Percentiles rank a stretch among this genome's conserved stretches.
Evolutionary conservation across 73 alveolate genomes (phyloP).

Genomic region (Paramecium caudatum): DNA sequence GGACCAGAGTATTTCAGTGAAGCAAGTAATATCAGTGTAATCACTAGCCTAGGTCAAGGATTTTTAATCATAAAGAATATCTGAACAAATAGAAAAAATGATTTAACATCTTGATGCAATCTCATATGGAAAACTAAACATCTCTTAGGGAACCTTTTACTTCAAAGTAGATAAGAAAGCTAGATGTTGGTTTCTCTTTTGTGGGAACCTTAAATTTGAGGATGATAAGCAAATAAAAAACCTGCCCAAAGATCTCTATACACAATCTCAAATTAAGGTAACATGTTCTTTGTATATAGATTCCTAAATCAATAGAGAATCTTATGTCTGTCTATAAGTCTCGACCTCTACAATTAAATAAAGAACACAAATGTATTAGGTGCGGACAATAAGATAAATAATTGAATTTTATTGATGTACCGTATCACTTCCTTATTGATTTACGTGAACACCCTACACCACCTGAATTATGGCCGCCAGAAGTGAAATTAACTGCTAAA

Average conservation of each 20-base stretch:
- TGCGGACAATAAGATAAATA: conserved; percentile 3
- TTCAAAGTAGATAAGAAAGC: conserved; percentile 49
- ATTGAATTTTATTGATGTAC: neutral
- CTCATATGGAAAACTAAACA: conserved; percentile 31
- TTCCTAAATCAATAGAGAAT: conserved; percentile 35
- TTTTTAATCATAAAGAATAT: conserved; percentile 53
- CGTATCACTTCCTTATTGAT: conserved; percentile 13
- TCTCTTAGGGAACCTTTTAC: conserved; percentile 19
- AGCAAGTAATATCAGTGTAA: conserved; percentile 28
- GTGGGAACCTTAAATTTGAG: conserved; percentile 46
- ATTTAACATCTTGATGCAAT: conserved; percentile 44
- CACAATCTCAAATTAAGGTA: conserved; percentile 14
- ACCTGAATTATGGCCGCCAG: conserved; percentile 15
- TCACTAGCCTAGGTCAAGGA: conserved; percentile 47
- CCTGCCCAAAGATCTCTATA: conserved; percentile 26
- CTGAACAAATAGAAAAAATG: conserved; percentile 46
- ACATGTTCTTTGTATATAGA: neutral
- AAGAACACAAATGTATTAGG: conserved; percentile 6
- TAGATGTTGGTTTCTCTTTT: conserved; percentile 34
- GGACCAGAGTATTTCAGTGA: conserved; percentile 67
- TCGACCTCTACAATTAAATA: conserved; percentile 28
- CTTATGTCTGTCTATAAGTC: conserved; percentile 19
- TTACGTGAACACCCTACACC: conserved; percentile 4
- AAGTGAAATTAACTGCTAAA: conserved; percentile 6
- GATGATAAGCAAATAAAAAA: conserved; percentile 9